Percentiles rank a stretch among this genome's conserved stretches.
Evolutionary conservation across 106 monocot genomes (phyloP).

Genomic region (Dendrobium nobile): DNA sequence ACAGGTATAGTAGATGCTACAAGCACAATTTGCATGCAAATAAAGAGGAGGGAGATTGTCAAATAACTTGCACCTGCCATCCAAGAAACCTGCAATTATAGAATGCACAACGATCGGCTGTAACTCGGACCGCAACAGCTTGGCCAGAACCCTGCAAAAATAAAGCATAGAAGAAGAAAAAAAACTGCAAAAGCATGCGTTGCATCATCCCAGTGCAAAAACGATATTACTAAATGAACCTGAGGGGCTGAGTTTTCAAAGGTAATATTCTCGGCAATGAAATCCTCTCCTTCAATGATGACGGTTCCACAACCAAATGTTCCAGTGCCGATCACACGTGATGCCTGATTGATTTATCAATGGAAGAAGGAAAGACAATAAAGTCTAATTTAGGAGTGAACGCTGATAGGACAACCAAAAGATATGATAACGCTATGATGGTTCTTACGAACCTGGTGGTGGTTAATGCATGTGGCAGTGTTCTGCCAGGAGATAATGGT

Average conservation of each 20-base stretch:
- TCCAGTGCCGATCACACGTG: slow-evolving; percentile 77
- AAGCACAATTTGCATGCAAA: neutral
- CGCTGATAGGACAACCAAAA: neutral
- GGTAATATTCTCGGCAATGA: slow-evolving; percentile 91
- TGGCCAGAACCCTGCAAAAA: slow-evolving; percentile 74
- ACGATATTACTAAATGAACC: slow-evolving; percentile 16
- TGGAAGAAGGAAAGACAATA: neutral
- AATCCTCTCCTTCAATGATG: slow-evolving; percentile 93
- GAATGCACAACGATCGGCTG: slow-evolving; percentile 89
- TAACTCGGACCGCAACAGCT: slow-evolving; percentile 85
- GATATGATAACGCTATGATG: neutral
- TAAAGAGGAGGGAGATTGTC: neutral
- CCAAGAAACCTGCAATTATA: slow-evolving; percentile 93
- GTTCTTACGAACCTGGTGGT: slow-evolving; percentile 57
- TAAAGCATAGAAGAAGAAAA: neutral
- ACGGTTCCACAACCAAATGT: slow-evolving; percentile 83
- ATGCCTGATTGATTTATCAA: neutral
- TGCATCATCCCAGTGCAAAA: neutral
- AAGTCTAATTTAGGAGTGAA: neutral
- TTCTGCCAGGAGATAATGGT: slow-evolving; percentile 88
- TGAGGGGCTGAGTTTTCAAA: slow-evolving; percentile 88
- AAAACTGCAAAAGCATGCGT: neutral
- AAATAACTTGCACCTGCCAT: slow-evolving; percentile 55
- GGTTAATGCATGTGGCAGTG: slow-evolving; percentile 69
- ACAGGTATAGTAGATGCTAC: neutral